These are phyloP conservation scores for Argentina anserina DNA, from an alignment of 306 rosid species.

Conservation along the genomic window DNA sequence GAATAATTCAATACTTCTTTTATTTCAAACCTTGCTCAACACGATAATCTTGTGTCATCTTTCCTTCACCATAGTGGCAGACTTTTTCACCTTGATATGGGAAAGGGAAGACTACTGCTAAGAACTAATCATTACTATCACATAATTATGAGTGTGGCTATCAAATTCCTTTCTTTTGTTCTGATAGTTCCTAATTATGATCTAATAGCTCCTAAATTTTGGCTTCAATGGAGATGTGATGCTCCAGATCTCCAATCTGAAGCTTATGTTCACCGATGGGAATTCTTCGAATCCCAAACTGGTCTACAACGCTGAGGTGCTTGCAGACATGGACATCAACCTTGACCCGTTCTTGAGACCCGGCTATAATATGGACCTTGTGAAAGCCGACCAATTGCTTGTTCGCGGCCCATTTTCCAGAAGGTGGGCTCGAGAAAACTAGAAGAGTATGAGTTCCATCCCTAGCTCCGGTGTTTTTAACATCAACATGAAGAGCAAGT, in stretches of 20 bases:
- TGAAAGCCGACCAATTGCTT: constrained; percentile 62
- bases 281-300: constrained; percentile 69
- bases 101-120: constrained; percentile 1
- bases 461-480: constrained; percentile 56
- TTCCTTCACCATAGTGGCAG: not conserved
- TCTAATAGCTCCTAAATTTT: constrained; percentile 27
- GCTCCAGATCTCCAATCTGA: constrained; percentile 67
- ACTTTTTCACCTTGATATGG: not conserved
- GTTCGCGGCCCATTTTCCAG: constrained; percentile 29
- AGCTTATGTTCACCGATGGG: constrained; percentile 72
- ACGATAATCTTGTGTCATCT: not conserved
- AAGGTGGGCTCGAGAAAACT: constrained; percentile 51
- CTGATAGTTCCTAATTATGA: constrained; percentile 13
- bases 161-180: constrained; percentile 4
- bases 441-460: constrained; percentile 76
- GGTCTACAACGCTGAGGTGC: constrained; percentile 68
- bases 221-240: constrained; percentile 45
- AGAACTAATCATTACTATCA: not conserved
- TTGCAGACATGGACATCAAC: constrained; percentile 62
- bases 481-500: constrained; percentile 42
- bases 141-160: not conserved
- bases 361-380: constrained; percentile 50
- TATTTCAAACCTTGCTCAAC: constrained; percentile 1
- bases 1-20: too few species aligned
- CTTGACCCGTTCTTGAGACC: constrained; percentile 41